A percentile compares a stretch with the other conserved stretches of the same genome.
Evolutionary conservation across 768 basidiomycete genomes (phyloP).

Genomic region (Pleurotus cornucopiae): DNA sequence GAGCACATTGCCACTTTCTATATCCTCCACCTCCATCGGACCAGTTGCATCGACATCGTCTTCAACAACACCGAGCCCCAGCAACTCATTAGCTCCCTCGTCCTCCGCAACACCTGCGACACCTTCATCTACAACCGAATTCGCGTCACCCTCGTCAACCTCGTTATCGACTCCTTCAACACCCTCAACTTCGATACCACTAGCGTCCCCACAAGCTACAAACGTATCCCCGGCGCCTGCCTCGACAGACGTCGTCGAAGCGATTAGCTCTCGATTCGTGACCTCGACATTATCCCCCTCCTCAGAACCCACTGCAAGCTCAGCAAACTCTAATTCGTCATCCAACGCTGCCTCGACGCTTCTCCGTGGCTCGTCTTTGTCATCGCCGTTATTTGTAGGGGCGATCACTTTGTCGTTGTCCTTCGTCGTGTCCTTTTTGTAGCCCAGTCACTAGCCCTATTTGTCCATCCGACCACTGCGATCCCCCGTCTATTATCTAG

Average conservation of each 20-base stretch:
- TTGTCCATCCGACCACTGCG: background rate
- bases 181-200: background rate
- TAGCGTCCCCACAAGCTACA: background rate
- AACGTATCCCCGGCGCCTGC: background rate
- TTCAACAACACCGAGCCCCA: conserved; percentile 14
- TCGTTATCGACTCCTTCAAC: background rate
- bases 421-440: background rate
- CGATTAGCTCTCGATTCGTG: background rate
- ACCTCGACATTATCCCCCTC: background rate
- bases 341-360: background rate
- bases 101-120: conserved; percentile 11
- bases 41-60: conserved; percentile 11
- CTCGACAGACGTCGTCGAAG: background rate
- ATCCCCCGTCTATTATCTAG: background rate
- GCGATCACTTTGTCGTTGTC: background rate
- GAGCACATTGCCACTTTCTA: conserved; percentile 15
- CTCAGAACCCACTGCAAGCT: background rate
- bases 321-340: background rate
- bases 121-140: background rate
- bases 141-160: background rate
- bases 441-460: background rate
- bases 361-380: background rate
- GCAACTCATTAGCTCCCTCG: conserved; percentile 9
- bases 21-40: conserved; percentile 10
- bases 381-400: background rate